These are phyloP conservation scores for Cladosporium oxysporum DNA, from an alignment of 2,329 filamentous ascomycete genomes.

Conservation along the genomic window DNA sequence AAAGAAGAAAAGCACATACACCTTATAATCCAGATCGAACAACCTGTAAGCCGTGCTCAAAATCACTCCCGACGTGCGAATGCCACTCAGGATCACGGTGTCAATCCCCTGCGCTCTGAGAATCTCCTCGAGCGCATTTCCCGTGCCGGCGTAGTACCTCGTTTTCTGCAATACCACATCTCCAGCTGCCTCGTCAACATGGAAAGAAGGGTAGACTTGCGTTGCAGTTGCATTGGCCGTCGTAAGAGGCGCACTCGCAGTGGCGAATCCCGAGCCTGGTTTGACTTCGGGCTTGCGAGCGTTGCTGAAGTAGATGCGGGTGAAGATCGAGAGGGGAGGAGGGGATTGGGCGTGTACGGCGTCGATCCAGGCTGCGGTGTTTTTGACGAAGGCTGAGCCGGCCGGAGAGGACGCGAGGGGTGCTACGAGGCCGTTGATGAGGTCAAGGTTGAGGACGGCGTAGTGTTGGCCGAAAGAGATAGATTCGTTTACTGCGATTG, in stretches of 20 bases:
- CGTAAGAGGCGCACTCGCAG: conserved; percentile 34
- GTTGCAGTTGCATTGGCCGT: conserved; percentile 35
- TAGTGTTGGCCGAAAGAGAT: conserved; percentile 41
- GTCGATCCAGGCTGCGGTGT: conserved; percentile 42
- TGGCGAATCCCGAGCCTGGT: conserved; percentile 39
- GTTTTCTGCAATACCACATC: conserved; percentile 47
- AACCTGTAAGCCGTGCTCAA: conserved; percentile 47
- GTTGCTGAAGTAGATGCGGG: conserved; percentile 42
- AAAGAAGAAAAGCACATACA: conserved; percentile 39
- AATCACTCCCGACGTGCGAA: conserved; percentile 46
- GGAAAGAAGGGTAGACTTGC: conserved; percentile 39
- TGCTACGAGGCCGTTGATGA: conserved; percentile 43
- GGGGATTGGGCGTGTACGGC: conserved; percentile 41
- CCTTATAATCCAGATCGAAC: conserved; percentile 48
- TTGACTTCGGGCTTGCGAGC: conserved; percentile 40
- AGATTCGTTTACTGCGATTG: conserved; percentile 26
- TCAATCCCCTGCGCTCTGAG: conserved; percentile 43
- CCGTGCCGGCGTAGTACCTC: conserved; percentile 45
- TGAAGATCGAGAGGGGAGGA: conserved; percentile 44
- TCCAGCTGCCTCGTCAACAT: conserved; percentile 32
- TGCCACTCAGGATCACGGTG: conserved; percentile 45
- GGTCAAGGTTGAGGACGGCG: conserved; percentile 48
- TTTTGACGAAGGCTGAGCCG: conserved; percentile 40
- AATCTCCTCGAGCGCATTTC: conserved; percentile 46
- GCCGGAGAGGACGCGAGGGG: conserved; percentile 37